Evolutionary conservation across 2,329 filamentous ascomycete genomes (phyloP), one percentile per base, ranked within the genome.

Genomic region (Thelonectria discophora): DNA sequence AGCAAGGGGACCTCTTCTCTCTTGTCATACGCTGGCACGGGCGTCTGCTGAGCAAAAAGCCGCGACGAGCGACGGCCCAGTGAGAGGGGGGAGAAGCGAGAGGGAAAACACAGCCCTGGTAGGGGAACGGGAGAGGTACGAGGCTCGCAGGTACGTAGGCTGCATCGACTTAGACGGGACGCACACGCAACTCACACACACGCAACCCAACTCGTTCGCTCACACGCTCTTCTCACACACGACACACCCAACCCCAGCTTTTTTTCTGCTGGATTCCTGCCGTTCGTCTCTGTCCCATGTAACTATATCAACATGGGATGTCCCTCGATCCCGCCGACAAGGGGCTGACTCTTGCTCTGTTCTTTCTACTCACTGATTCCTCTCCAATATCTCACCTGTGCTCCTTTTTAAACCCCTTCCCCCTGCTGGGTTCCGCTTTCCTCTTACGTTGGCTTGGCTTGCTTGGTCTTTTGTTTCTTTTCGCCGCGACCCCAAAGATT

Each of bases 241-340:
- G n/a, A 18, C 42, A 45, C 42, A 10, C 42, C 42, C 42, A 45
- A 45, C 42, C 42, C 42, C 42, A 45, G 20, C 42, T 45, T 45
- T 45, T 45, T 11, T 21, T 21, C 20, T 11, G 3, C 5, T 11
- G 9, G 6, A 5, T 42, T 6, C 39, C 39, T n/a, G 18, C 15
- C 43, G 20, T 46, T 21, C 43, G 17, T n/a, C n/a, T 46, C 17
- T 13, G 10, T 46, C 20, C 43, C 17, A 46, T 46, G 43, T 18
- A 24, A 12, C 17, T 48, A 48, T 48, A 48, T 48, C 45, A 48
- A 32, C 24, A 48, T 30, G 42, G 42, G 42, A 45, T 21, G 42
- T 45, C 42, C 42, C 42, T 45, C 42, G 42, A 45, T 21, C 42
- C 7, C 20, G 17, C 9, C 17, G 4, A 45, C 42, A 20, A 45